A percentile compares a stretch with the other conserved stretches of the same genome.
Evolutionary conservation across 169 alveolate species (phyloP).

Genomic region (Eimeria sp.): DNA sequence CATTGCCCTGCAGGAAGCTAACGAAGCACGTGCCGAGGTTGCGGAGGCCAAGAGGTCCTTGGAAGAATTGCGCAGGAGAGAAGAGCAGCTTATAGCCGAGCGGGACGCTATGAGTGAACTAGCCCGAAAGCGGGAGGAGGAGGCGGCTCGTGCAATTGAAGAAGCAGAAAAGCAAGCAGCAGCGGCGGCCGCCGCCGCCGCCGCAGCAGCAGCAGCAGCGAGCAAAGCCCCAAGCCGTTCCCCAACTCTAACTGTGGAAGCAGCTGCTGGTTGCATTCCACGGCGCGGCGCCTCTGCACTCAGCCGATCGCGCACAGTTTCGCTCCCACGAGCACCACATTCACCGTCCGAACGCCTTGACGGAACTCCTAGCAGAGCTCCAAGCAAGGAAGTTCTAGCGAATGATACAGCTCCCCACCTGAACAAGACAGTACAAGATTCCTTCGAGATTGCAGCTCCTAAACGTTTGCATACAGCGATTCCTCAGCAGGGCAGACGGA

Average conservation of each 20-base stretch:
- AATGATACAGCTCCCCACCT: background rate
- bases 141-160: conserved; percentile 37
- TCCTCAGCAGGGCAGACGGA: conserved; percentile 72
- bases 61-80: conserved; percentile 49
- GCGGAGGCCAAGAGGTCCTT: conserved; percentile 42
- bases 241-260: conserved; percentile 64
- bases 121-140: conserved; percentile 57
- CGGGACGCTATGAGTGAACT: conserved; percentile 60
- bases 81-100: conserved; percentile 61
- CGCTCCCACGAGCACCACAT: conserved; percentile 40
- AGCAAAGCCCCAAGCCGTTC: conserved; percentile 54
- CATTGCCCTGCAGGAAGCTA: conserved; percentile 56
- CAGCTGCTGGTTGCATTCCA: conserved; percentile 39
- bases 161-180: conserved; percentile 72
- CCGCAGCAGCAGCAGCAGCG: conserved; percentile 57
- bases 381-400: background rate
- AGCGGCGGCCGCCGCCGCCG: conserved; percentile 43
- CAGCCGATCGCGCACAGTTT: conserved; percentile 69
- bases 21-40: conserved; percentile 24
- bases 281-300: conserved; percentile 41
- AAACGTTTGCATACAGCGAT: conserved; percentile 66
- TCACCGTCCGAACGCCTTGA: background rate
- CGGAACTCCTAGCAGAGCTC: background rate
- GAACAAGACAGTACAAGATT: conserved; percentile 48
- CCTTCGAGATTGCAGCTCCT: conserved; percentile 62